These are phyloP conservation scores for Penicillium robsamsonii DNA, from an alignment of 495 filamentous ascomycete species.

Conservation along the genomic window DNA sequence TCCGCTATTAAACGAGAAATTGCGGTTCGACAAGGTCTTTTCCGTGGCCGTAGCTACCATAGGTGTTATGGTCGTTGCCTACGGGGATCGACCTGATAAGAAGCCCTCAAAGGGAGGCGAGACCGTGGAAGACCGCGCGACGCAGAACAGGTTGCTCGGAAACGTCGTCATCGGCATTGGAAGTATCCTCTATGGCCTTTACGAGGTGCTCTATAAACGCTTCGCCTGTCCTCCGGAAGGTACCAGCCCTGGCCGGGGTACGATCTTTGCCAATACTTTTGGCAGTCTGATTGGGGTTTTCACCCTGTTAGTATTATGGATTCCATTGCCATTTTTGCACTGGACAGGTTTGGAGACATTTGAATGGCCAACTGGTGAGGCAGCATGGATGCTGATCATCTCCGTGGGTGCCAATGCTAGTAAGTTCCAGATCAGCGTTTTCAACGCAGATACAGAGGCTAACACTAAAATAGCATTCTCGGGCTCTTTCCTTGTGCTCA, in stretches of 20 bases:
- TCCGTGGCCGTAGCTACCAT: constrained; percentile 81
- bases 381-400: constrained; percentile 74
- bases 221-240: constrained; percentile 91
- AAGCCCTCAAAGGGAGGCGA: constrained; percentile 54
- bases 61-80: constrained; percentile 89
- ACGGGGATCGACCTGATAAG: constrained; percentile 63
- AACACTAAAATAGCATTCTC: constrained; percentile 60
- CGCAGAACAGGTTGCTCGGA: constrained; percentile 63
- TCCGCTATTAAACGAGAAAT: constrained; percentile 77
- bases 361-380: constrained; percentile 71
- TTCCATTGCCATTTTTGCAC: constrained; percentile 84
- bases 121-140: constrained; percentile 47
- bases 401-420: constrained; percentile 81
- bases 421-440: constrained; percentile 36
- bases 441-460: constrained; percentile 1
- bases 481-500: constrained; percentile 89
- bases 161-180: constrained; percentile 94
- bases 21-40: constrained; percentile 75
- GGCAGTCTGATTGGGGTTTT: constrained; percentile 82
- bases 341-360: constrained; percentile 74
- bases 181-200: constrained; percentile 90
- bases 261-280: constrained; percentile 91
- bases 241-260: constrained; percentile 70
- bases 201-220: constrained; percentile 94
- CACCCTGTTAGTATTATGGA: constrained; percentile 85